A percentile compares a stretch with the other conserved stretches of the same genome.
phyloP scores from a whole-genome alignment of 31 red algal genomes.

The Asparagopsis taxiformis region DNA sequence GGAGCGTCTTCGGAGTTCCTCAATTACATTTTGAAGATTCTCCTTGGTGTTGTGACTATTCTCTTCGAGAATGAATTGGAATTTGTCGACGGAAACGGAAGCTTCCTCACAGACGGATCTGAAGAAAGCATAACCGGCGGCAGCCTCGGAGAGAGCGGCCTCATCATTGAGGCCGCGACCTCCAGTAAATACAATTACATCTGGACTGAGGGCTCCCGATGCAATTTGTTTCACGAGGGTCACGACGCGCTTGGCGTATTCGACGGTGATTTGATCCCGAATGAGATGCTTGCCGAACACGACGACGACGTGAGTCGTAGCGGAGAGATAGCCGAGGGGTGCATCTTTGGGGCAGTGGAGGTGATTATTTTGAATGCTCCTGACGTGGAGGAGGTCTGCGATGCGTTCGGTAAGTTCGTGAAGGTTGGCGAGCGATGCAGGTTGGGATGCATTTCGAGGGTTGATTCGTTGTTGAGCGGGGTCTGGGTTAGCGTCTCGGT shows the following conservation, averaged over 20 bases:
- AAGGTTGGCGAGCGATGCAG: conserved; percentile 47
- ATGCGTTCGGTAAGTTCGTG: conserved; percentile 65
- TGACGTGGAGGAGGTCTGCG: conserved; percentile 51
- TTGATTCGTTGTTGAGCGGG: background rate
- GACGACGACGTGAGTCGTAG: conserved; percentile 70
- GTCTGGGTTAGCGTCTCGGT: background rate
- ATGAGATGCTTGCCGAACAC: conserved; percentile 87
- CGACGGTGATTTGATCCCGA: conserved; percentile 76
- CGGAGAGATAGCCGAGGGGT: conserved; percentile 44
- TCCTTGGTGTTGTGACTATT: conserved; percentile 50
- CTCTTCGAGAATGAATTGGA: conserved; percentile 66
- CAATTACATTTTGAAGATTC: conserved; percentile 57
- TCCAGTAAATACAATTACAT: conserved; percentile 76
- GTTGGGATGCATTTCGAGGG: background rate
- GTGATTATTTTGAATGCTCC: conserved; percentile 30
- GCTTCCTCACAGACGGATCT: conserved; percentile 78
- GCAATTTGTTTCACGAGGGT: conserved; percentile 78
- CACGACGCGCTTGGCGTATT: conserved; percentile 78
- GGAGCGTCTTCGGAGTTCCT: conserved; percentile 40
- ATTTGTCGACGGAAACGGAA: conserved; percentile 25
- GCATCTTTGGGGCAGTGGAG: conserved; percentile 59
- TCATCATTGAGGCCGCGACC: conserved; percentile 26
- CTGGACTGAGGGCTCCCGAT: conserved; percentile 44
- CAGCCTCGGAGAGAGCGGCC: conserved; percentile 62
- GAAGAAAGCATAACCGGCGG: conserved; percentile 84